Percentiles rank a stretch among this genome's conserved stretches.
Evolutionary conservation across 805 yeast genomes (phyloP).

Genomic region (Cyberlindnera mrakii): DNA sequence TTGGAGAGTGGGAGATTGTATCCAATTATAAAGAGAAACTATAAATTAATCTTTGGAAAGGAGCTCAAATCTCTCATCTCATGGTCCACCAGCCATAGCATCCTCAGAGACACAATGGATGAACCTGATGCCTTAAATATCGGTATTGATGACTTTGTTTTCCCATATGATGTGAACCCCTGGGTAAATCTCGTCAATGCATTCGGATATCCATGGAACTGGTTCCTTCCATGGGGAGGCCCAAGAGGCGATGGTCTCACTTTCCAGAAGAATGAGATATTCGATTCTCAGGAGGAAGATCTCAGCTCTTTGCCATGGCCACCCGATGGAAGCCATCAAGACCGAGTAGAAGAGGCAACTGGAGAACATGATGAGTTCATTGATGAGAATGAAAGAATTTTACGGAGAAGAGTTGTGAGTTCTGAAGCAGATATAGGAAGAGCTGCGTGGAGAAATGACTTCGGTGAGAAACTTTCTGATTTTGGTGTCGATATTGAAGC

Average conservation of each 20-base stretch:
- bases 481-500: slow-evolving; percentile 82
- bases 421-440: slow-evolving; percentile 7
- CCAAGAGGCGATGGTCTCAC: slow-evolving; percentile 56
- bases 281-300: slow-evolving; percentile 43
- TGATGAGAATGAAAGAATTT: slow-evolving; percentile 24
- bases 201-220: slow-evolving; percentile 55
- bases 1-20: slow-evolving; percentile 51
- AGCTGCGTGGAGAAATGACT: slow-evolving; percentile 60
- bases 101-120: slow-evolving; percentile 5
- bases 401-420: slow-evolving; percentile 15
- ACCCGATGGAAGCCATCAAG: slow-evolving; percentile 67
- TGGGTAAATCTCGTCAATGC: slow-evolving; percentile 44
- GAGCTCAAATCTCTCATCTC: slow-evolving; percentile 15
- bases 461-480: slow-evolving; percentile 82
- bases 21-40: slow-evolving; percentile 41
- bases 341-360: slow-evolving; percentile 2
- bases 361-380: background rate
- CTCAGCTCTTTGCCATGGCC: slow-evolving; percentile 84
- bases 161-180: slow-evolving; percentile 78
- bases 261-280: slow-evolving; percentile 49
- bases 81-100: slow-evolving; percentile 17
- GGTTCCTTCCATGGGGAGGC: slow-evolving; percentile 69
- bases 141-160: slow-evolving; percentile 59
- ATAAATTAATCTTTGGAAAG: slow-evolving; percentile 21
- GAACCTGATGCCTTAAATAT: slow-evolving; percentile 24